Percentiles rank a stretch among this genome's conserved stretches.
These are phyloP conservation scores for Botrytis fabae DNA, from an alignment of 2,329 filamentous ascomycete species.

Conservation along the genomic window DNA sequence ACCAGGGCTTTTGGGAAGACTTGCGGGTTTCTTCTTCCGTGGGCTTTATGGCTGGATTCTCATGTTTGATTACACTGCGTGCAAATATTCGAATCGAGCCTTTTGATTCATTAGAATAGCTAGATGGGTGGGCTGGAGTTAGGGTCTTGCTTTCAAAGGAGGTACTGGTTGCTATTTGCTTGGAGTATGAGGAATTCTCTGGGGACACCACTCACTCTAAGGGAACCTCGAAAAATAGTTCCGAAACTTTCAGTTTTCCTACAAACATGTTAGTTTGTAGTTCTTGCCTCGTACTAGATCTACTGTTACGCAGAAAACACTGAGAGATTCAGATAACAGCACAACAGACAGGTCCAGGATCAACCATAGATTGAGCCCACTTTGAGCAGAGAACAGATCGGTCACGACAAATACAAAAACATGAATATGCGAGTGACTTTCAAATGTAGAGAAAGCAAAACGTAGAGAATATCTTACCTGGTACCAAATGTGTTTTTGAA, in stretches of 20 bases:
- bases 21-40: slow-evolving; percentile 43
- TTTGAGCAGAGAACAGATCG: background rate
- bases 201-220: slow-evolving; percentile 72
- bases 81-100: slow-evolving; percentile 74
- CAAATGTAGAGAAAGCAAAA: background rate
- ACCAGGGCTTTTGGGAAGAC: slow-evolving; percentile 56
- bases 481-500: slow-evolving; percentile 25
- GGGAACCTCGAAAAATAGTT: slow-evolving; percentile 85
- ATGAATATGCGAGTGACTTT: background rate
- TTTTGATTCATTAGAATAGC: slow-evolving; percentile 31
- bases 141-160: slow-evolving; percentile 48
- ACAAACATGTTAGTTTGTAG: slow-evolving; percentile 11
- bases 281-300: background rate
- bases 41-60: slow-evolving; percentile 50
- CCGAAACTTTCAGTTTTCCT: slow-evolving; percentile 77
- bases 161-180: slow-evolving; percentile 44
- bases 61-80: slow-evolving; percentile 67
- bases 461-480: slow-evolving; percentile 20
- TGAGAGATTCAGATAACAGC: background rate
- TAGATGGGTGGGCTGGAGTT: background rate
- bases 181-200: background rate
- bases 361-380: background rate
- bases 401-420: background rate
- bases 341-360: background rate
- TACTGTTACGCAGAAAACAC: too few relatives aligned